Evolutionary conservation across 2,329 filamentous ascomycete genomes (phyloP), one percentile per base, ranked within the genome.

Genomic region (Alternaria postmessia): DNA sequence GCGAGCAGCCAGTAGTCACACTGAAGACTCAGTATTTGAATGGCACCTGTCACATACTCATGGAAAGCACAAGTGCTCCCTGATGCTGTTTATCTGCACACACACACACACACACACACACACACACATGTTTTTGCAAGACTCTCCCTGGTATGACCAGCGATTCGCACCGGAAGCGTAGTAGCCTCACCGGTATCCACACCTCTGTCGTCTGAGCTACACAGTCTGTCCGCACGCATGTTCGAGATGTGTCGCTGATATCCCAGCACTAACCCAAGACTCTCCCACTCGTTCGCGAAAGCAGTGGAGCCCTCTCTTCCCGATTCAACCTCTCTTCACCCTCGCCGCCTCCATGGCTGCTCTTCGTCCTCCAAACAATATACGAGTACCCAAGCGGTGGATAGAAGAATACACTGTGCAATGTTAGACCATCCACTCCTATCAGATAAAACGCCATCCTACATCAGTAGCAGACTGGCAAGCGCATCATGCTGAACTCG

Each of bases 11-110:
- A 49, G 20, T 36, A 24, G 46, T 5, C 30, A 49, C 32, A 38
- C 83, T 94, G 44, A 0, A 93, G 93, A 47, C 93, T 26, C 46
- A 18, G 32, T 26, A 49, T 49, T 38, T 49, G 46, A 49, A 49
- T 7, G 32, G 46, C 32, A 49, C 14, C 5, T 49, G 46, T 38
- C 3, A 7, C 46, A 49, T 49, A 49, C 30, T 22, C 20, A 16
- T 16, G 2, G 32, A 47, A n/a, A 36, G 46, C 24, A 24, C 11
- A 7, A 30, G 16, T 20, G 18, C 34, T 9, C 14, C n/a, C 16
- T 41, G 14, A 41, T 26, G 20, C 32, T 26, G 18, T 38, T 11
- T 26, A 1, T 14, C n/a, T 8, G 46, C 32, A 24, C 32, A 18
- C 9, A 26, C 20, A 24, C 24, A 24, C 24, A 24, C 20, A 24